Evolutionary conservation across 768 basidiomycete species (phyloP).

Genomic region (Lactarius evosmus): DNA sequence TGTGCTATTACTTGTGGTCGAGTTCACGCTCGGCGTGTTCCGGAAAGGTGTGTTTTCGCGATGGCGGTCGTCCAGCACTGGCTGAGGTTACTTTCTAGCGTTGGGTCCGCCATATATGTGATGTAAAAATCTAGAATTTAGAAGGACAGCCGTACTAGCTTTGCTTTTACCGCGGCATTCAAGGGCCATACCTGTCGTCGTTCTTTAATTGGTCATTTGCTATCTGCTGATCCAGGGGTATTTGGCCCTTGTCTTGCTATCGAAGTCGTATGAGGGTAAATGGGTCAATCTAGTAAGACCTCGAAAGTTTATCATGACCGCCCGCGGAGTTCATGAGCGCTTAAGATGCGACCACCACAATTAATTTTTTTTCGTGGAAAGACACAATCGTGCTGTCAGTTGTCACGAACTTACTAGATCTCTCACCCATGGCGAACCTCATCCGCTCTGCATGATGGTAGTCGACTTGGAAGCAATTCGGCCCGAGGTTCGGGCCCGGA

Average conservation of each 20-base stretch:
- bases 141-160: neutral
- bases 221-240: neutral
- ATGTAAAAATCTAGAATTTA: neutral
- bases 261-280: neutral
- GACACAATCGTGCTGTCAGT: too few relatives aligned
- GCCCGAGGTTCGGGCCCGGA: too few relatives aligned
- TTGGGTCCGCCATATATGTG: constrained; percentile 23
- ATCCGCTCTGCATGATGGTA: too few relatives aligned
- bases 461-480: too few relatives aligned
- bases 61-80: neutral
- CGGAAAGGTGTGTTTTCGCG: constrained; percentile 50
- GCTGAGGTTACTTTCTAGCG: neutral
- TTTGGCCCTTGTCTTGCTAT: neutral
- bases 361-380: too few relatives aligned
- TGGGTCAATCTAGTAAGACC: neutral
- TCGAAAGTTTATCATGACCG: too few relatives aligned
- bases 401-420: too few relatives aligned
- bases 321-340: neutral
- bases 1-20: constrained; percentile 89
- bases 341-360: neutral
- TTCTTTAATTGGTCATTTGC: neutral
- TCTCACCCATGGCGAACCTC: too few relatives aligned
- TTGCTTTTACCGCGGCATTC: neutral
- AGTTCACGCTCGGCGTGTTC: constrained; percentile 76
- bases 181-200: neutral